Conservation (phyloP, 306 rosid species). For the Quercus mongolica region DNA sequence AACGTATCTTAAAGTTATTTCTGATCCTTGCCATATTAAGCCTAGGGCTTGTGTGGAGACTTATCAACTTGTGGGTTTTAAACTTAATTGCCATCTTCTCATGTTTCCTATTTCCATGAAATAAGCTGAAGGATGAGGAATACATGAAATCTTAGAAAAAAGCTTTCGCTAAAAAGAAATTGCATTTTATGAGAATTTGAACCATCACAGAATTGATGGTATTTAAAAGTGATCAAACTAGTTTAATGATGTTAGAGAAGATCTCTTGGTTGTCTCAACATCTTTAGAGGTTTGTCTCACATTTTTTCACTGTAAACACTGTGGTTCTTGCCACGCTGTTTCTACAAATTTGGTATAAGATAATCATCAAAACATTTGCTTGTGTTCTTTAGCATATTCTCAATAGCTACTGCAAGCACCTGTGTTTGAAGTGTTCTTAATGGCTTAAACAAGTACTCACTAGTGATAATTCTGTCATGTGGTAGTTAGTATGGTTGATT, state of each 20-base stretch:
- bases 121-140: background rate
- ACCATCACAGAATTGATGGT: background rate
- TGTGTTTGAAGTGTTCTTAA: background rate
- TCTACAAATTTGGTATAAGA: background rate
- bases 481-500: background rate
- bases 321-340: background rate
- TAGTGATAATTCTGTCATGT: background rate
- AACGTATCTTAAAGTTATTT: slow-evolving; percentile 9
- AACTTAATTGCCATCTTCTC: background rate
- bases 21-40: slow-evolving; percentile 16
- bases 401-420: background rate
- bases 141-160: background rate
- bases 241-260: background rate
- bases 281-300: background rate
- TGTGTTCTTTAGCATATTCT: background rate
- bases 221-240: background rate
- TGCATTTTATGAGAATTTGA: background rate
- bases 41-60: background rate
- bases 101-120: slow-evolving; percentile 18
- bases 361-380: background rate
- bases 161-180: background rate
- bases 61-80: background rate
- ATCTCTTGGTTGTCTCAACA: background rate
- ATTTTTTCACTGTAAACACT: background rate
- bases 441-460: background rate